Evolutionary conservation across 495 filamentous ascomycete genomes (phyloP), one percentile per base, ranked within the genome.

Genomic region (Aspergillus mulundensis): DNA sequence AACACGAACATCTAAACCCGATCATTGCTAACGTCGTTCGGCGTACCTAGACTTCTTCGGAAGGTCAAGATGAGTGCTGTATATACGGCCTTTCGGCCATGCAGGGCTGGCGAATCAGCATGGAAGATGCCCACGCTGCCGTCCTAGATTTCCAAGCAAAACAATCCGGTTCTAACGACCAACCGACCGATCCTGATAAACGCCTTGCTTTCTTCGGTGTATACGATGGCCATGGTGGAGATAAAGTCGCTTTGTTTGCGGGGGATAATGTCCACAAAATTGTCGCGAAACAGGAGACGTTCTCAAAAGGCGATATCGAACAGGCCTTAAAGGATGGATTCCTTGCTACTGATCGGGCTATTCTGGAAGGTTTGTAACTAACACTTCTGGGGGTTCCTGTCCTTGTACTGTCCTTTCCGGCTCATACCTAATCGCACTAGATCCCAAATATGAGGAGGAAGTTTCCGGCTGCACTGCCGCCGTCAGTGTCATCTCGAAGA

Each of bases 61-160:
- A 87, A 64, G 93, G 94, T 70, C 87, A 87, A 75, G 92, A 97
- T 88, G 91, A 96, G 60, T 86, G 89, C 69, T 83, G 95, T 66
- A 70, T 92, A 60, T 98, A 87, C 70, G 94, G 95, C 63, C 84
- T 98, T 57, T 97, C 95, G 61, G 89, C 90, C 72, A 98, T 98
- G 94, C 94, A 98, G 75, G 94, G 94, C 78, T 98, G 94, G 94
- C 88, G 94, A 73, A 97, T 97, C 72, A 95, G 89, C 73, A 98
- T 98, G 94, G 94, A 98, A 71, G 94, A 98, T 66, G 85, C 94
- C 54, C 94, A 98, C 75, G 89, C 90, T 36, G 81, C 87, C 19
- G 71, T 96, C 24, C 87, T 98, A 65, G 89, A 97, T 72, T 83
- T 98, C 57, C 82, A 95, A 64, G 81, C 86, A 57, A 79, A 79